A percentile compares a stretch with the other conserved stretches of the same genome.
phyloP scores from a whole-genome alignment of 768 basidiomycete genomes.

The Rhizopogon salebrosus region DNA sequence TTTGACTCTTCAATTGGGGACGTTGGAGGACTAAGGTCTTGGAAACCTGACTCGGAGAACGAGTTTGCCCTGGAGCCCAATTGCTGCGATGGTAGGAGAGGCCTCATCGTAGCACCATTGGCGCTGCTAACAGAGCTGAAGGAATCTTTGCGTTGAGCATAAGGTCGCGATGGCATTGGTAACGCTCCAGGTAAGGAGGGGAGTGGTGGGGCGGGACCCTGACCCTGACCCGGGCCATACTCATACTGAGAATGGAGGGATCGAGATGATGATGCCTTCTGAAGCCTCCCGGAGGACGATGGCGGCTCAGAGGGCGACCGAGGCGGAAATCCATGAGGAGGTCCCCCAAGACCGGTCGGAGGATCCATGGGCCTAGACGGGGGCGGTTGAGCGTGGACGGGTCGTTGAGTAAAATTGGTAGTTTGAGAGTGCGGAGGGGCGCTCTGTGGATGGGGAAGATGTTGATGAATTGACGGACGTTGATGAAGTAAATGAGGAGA shows the following conservation, averaged over 20 bases:
- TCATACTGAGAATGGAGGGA: constrained; percentile 55
- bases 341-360: constrained; percentile 9
- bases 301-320: constrained; percentile 47
- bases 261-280: constrained; percentile 53
- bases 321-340: constrained; percentile 14
- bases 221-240: constrained; percentile 25
- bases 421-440: constrained; percentile 16
- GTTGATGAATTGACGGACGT: constrained; percentile 9
- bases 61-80: constrained; percentile 47
- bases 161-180: constrained; percentile 23
- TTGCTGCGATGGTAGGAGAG: constrained; percentile 62
- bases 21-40: constrained; percentile 77
- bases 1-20: constrained; percentile 65
- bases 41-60: constrained; percentile 46
- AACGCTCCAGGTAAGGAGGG: constrained; percentile 32
- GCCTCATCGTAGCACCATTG: constrained; percentile 36
- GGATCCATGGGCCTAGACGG: constrained; percentile 8
- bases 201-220: constrained; percentile 28
- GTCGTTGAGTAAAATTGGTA: constrained; percentile 11
- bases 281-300: constrained; percentile 23
- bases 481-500: constrained; percentile 11
- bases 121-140: constrained; percentile 3
- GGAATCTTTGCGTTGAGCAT: constrained; percentile 17
- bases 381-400: constrained; percentile 8
- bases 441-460: constrained; percentile 3